phyloP scores from a whole-genome alignment of 192 early-diverging fungal genomes.

The Coemansia sp. region DNA sequence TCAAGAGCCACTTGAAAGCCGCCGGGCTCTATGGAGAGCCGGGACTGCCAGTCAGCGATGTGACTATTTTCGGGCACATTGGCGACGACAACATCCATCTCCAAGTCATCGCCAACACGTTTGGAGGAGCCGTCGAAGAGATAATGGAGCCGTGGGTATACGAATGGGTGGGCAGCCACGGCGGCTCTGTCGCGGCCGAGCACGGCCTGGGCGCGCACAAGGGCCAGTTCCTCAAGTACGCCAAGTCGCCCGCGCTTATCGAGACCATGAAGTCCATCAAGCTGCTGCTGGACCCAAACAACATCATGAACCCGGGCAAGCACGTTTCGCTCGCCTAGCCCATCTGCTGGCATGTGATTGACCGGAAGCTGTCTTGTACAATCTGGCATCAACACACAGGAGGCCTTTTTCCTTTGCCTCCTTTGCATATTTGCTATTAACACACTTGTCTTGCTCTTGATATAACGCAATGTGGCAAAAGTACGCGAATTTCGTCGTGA shows the following conservation, averaged over 20 bases:
- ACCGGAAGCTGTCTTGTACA: too few relatives aligned
- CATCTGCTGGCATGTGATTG: slow-evolving; percentile 6
- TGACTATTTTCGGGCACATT: slow-evolving; percentile 95
- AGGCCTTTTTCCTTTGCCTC: too few relatives aligned
- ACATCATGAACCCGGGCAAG: slow-evolving; percentile 91
- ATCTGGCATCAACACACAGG: too few relatives aligned
- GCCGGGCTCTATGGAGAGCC: slow-evolving; percentile 42
- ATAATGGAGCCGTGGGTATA: slow-evolving; percentile 90
- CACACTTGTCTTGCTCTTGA: neutral
- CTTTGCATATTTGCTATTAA: too few relatives aligned
- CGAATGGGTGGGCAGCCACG: slow-evolving; percentile 72
- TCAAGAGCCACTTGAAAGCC: slow-evolving; percentile 23
- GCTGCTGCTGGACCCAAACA: slow-evolving; percentile 85
- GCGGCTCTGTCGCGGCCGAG: slow-evolving; percentile 81
- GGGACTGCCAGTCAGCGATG: slow-evolving; percentile 61
- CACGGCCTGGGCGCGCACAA: slow-evolving; percentile 87
- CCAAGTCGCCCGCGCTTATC: slow-evolving; percentile 85
- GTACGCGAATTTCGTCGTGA: slow-evolving; percentile 83
- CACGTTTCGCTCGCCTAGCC: slow-evolving; percentile 49
- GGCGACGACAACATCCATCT: slow-evolving; percentile 98
- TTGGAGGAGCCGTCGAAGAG: slow-evolving; percentile 62
- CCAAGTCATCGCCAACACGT: slow-evolving; percentile 75
- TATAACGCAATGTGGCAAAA: slow-evolving; percentile 66
- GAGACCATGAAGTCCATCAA: slow-evolving; percentile 87
- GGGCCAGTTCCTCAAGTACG: slow-evolving; percentile 74